Evolutionary conservation across 1,284 basidiomycete genomes (phyloP).

Genomic region (Ceratobasidium theobromae): DNA sequence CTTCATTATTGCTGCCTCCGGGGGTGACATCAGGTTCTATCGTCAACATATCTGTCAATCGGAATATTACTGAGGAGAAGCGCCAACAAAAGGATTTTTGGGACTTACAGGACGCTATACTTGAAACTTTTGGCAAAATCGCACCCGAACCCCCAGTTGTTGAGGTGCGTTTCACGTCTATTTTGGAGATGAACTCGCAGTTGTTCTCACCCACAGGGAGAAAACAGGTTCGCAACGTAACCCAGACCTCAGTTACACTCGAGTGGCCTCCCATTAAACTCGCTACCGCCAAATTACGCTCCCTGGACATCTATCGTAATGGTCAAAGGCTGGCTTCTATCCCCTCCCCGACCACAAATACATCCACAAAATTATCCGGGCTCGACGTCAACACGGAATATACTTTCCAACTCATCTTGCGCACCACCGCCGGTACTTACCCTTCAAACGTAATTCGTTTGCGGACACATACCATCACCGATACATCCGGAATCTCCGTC

Average conservation of each 20-base stretch:
- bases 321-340: constrained; percentile 83
- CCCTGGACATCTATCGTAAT: constrained; percentile 89
- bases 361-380: constrained; percentile 87
- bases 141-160: constrained; percentile 74
- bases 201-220: constrained; percentile 17
- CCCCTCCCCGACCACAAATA: constrained; percentile 76
- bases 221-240: constrained; percentile 80
- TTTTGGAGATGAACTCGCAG: background rate
- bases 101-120: constrained; percentile 76
- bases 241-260: constrained; percentile 90
- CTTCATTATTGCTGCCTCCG: constrained; percentile 86
- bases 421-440: constrained; percentile 86
- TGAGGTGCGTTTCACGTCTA: constrained; percentile 50
- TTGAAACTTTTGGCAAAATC: constrained; percentile 68
- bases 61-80: constrained; percentile 81
- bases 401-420: constrained; percentile 87
- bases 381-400: constrained; percentile 87
- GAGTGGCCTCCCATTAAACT: constrained; percentile 89
- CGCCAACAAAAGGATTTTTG: constrained; percentile 78
- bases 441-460: constrained; percentile 80
- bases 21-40: constrained; percentile 92
- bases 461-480: constrained; percentile 88
- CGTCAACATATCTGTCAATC: constrained; percentile 89
- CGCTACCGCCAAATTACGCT: constrained; percentile 80
- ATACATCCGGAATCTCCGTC: constrained; percentile 89